Base-by-base conservation (phyloP, 2,329 filamentous ascomycete genomes). In the Pseudogymnoascus sp. region DNA sequence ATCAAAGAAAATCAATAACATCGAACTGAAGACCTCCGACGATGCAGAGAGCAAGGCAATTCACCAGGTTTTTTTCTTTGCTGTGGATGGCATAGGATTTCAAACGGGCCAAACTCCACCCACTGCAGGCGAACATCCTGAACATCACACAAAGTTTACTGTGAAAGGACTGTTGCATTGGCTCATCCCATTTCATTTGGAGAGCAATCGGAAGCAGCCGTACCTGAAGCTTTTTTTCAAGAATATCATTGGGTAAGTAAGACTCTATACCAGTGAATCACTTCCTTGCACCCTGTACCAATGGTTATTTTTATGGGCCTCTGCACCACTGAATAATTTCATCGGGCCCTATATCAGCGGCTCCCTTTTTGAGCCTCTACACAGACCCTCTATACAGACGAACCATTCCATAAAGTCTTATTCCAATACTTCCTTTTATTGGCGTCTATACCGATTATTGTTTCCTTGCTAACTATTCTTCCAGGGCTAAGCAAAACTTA, bases 181-280 rank as follows among this genome's bases (percentile, higher is more conserved):
- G 81, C 75, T 84, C 0, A 71, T 86, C 29, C 75, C 79, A 21
- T 55, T 55, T 15, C 29, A 4, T 7, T 70, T 80, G 2, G 67
- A 73, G 2, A 63, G 71, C 0, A 86, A 83, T 62, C 66, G 71
- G 3, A 7, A 70, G 0, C 79, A 86, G 63, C 74, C 79, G 0
- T 74, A 77, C 4, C 72, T 82, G 2, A 88, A 87, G 65, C 71
- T 86, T 0, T 88, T 88, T 86, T 65, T 81, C 83, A 0, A 79
- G 84, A 8, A 79, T 86, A 39, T 71, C 79, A 2, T 73, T 86
- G 1, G 82, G 81, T 84, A 71, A 66, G 73, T 66, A 9, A 29
- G 31, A 31, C 8, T 15, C 27, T 51, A 12, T 21, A 13, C 17
- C 10, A 17, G 10, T 17, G 15, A 12, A 10, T 12, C 4, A 35